These are phyloP conservation scores for Boletus insuetus DNA, from an alignment of 768 basidiomycete species.

Conservation along the genomic window DNA sequence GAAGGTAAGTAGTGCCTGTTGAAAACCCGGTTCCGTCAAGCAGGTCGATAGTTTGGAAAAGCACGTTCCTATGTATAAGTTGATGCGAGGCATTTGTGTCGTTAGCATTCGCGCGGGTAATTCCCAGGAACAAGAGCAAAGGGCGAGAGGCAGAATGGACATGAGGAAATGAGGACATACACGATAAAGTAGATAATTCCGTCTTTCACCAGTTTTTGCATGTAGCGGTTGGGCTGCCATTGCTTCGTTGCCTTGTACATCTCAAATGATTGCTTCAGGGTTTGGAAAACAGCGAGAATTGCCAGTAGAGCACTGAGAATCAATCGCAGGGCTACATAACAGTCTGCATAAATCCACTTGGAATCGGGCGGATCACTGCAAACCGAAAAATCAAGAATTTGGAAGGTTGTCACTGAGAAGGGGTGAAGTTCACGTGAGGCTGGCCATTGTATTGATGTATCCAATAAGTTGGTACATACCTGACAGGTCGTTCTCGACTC, in stretches of 20 bases:
- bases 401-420: not conserved
- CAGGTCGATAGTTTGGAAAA: no score
- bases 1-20: no score
- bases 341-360: accelerated
- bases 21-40: no score
- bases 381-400: not conserved
- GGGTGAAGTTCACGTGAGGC: no score
- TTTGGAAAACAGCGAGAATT: not conserved
- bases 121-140: no score
- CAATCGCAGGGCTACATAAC: not conserved
- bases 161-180: not conserved
- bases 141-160: no score
- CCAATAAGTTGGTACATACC: not conserved
- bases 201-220: not conserved
- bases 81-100: conserved; percentile 33
- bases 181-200: not conserved
- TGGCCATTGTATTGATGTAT: no score
- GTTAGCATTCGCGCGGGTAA: conserved; percentile 12
- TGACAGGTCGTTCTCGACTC: not conserved
- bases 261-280: not conserved
- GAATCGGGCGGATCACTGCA: accelerated
- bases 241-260: not conserved
- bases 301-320: not conserved
- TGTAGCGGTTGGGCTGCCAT: not conserved
- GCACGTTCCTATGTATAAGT: no score